Evolutionary conservation across 495 filamentous ascomycete genomes (phyloP).

Genomic region (Rhizodiscina lignyota): DNA sequence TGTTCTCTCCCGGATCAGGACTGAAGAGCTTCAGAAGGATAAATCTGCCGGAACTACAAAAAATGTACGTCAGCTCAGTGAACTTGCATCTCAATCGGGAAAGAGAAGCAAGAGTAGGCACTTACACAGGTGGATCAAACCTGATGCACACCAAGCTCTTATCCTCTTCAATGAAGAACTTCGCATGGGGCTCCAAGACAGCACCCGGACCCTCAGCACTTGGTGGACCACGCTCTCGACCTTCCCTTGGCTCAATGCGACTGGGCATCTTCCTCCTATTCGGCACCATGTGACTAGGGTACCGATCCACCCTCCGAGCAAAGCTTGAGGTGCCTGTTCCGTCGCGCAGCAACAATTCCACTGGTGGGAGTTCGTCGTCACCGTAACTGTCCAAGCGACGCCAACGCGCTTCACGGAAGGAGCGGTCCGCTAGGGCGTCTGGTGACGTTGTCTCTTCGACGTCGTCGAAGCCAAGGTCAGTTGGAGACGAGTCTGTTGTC

Average conservation of each 20-base stretch:
- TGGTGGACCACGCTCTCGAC: conserved; percentile 10
- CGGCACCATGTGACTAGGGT: neutral
- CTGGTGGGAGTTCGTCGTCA: neutral
- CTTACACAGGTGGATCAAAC: conserved; percentile 78
- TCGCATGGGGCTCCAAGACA: conserved; percentile 50
- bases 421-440: too few relatives aligned
- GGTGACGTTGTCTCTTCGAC: too few relatives aligned
- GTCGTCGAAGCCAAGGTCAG: too few relatives aligned
- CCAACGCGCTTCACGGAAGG: neutral
- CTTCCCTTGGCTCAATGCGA: neutral
- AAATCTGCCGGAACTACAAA: conserved; percentile 45
- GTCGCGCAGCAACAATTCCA: too few relatives aligned
- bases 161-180: conserved; percentile 60
- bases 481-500: too few relatives aligned
- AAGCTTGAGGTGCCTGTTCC: too few relatives aligned
- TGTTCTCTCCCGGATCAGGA: conserved; percentile 49
- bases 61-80: too few relatives aligned
- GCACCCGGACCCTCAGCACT: conserved; percentile 3
- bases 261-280: neutral
- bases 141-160: conserved; percentile 74
- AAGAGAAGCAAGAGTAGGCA: conserved; percentile 4
- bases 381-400: neutral
- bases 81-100: neutral
- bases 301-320: too few relatives aligned
- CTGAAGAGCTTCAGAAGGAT: conserved; percentile 80